Evolutionary conservation across 768 basidiomycete genomes (phyloP).

Genomic region (Agaricus blazei): DNA sequence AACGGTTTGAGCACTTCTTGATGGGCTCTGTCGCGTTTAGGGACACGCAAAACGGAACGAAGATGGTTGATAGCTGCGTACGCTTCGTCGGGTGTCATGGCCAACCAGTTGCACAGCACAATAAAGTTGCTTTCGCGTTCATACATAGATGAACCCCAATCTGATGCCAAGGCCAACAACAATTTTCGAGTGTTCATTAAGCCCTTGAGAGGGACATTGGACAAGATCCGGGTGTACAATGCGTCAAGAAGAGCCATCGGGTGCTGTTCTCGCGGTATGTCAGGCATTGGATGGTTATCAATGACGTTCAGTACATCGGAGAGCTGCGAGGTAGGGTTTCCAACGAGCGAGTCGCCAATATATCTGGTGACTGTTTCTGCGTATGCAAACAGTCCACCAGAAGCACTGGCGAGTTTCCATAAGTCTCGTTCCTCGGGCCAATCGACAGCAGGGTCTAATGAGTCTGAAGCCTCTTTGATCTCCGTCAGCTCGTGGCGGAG

Average conservation of each 20-base stretch:
- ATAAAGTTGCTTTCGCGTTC: too few species aligned
- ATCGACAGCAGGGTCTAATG: not conserved
- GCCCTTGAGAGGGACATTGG: not conserved
- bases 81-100: too few species aligned
- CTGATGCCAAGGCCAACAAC: not conserved
- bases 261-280: not conserved
- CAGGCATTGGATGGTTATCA: not conserved
- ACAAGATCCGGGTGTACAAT: conserved; percentile 5
- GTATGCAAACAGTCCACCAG: not conserved
- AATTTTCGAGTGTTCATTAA: not conserved
- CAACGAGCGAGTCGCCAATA: not conserved
- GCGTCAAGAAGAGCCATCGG: conserved; percentile 7
- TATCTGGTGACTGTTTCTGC: not conserved
- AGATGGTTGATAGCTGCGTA: too few species aligned
- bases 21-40: too few species aligned
- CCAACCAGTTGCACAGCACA: not conserved
- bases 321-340: not conserved
- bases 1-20: too few species aligned
- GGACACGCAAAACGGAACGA: too few species aligned
- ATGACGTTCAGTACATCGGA: not conserved
- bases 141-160: not conserved
- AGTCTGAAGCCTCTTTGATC: too few species aligned
- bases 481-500: too few species aligned
- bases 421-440: not conserved
- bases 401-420: not conserved